Conservation (phyloP, 257 asterid genomes). For the Petunia secreta region DNA sequence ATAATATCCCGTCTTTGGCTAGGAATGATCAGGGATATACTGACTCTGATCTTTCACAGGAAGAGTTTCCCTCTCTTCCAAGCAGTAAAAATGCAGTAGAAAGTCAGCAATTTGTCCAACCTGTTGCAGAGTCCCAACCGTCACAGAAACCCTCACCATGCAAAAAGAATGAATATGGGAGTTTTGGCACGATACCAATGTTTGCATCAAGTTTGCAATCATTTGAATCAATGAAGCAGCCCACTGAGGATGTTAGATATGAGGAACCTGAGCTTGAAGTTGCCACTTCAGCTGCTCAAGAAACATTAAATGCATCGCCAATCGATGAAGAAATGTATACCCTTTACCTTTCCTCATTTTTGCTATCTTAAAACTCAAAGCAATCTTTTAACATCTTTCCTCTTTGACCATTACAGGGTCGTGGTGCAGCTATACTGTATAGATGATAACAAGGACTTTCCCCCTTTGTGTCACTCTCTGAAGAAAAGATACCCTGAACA, state of each 20-base stretch:
- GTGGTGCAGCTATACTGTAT: not conserved
- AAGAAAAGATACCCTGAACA: too few relatives aligned
- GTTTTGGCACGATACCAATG: not conserved
- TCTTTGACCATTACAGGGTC: not conserved
- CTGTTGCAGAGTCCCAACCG: not conserved
- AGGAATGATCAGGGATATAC: not conserved
- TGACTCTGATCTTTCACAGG: not conserved
- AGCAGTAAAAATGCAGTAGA: not conserved
- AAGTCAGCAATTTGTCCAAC: not conserved
- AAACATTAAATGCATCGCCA: not conserved
- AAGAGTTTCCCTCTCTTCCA: not conserved
- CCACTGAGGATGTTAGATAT: not conserved
- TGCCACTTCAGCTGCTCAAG: not conserved
- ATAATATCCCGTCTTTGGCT: not conserved
- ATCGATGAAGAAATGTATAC: not conserved
- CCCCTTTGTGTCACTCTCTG: not conserved
- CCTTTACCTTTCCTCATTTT: not conserved
- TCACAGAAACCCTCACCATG: not conserved
- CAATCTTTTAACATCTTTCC: not conserved
- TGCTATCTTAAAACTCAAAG: not conserved
- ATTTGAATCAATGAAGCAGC: not conserved
- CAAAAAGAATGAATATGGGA: not conserved
- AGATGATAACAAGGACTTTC: not conserved
- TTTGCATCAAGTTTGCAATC: not conserved
- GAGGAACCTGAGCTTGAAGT: not conserved